These are phyloP conservation scores for Phoma sp. DNA, from an alignment of 2,329 filamentous ascomycete species.

Conservation along the genomic window DNA sequence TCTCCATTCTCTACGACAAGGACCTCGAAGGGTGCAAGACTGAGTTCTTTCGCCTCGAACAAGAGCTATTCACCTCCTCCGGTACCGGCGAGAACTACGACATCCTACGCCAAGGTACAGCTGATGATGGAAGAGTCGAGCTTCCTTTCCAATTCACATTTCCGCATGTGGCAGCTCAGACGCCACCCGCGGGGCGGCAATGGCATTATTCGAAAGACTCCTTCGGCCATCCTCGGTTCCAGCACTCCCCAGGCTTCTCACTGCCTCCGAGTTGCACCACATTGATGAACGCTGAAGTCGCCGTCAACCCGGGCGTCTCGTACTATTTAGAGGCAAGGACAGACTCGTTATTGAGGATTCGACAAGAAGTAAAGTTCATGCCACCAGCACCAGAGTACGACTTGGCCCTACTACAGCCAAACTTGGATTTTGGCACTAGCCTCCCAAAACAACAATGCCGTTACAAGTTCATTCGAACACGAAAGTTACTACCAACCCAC, in stretches of 20 bases:
- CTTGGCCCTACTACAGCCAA: constrained; percentile 23
- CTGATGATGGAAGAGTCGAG: constrained; percentile 34
- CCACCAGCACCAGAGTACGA: constrained; percentile 25
- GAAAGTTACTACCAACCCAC: constrained; percentile 31
- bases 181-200: constrained; percentile 19
- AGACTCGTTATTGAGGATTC: constrained; percentile 7
- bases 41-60: constrained; percentile 26
- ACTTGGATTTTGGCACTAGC: constrained; percentile 21
- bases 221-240: constrained; percentile 32
- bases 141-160: constrained; percentile 38
- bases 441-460: constrained; percentile 27
- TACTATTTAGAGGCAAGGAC: constrained; percentile 29
- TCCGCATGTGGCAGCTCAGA: constrained; percentile 24
- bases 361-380: constrained; percentile 19
- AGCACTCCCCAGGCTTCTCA: constrained; percentile 33
- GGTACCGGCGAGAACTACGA: constrained; percentile 30
- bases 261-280: constrained; percentile 27
- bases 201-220: constrained; percentile 28
- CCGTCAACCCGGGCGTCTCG: constrained; percentile 19
- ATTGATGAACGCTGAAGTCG: constrained; percentile 3
- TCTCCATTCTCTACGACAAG: constrained; percentile 21
- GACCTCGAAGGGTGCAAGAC: constrained; percentile 21
- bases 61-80: constrained; percentile 30
- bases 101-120: constrained; percentile 28
- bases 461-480: constrained; percentile 33